These are phyloP conservation scores for Yarrowia divulgata DNA, from an alignment of 805 yeast species.

Conservation along the genomic window DNA sequence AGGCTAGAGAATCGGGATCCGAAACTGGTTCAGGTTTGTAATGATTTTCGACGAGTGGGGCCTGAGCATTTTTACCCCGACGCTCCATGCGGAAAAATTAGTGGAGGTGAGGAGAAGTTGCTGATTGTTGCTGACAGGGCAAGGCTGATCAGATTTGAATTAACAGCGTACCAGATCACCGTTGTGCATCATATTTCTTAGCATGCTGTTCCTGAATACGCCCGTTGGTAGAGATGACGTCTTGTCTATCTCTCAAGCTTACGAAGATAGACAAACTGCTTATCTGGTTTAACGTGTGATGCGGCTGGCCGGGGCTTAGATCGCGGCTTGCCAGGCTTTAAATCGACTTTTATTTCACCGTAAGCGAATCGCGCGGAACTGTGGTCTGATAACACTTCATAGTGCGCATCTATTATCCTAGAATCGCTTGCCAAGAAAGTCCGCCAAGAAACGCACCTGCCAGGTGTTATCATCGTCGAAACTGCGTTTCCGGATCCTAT, in stretches of 20 bases:
- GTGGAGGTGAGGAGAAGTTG: neutral
- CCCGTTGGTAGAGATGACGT: too few species aligned
- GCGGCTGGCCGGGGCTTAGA: too few species aligned
- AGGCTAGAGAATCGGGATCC: neutral
- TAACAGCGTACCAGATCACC: too few species aligned
- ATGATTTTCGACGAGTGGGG: neutral
- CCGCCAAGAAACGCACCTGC: neutral
- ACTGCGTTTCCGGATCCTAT: neutral
- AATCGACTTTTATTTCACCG: neutral
- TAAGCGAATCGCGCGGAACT: neutral
- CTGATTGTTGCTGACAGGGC: neutral
- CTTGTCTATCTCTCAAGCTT: too few species aligned
- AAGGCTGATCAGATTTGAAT: too few species aligned
- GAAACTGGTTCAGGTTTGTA: neutral
- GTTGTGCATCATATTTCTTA: too few species aligned
- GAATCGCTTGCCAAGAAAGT: neutral
- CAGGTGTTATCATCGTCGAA: slow-evolving; percentile 5
- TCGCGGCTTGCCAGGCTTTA: neutral
- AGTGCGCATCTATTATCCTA: neutral
- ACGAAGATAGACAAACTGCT: neutral
- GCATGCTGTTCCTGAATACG: neutral
- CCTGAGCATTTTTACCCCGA: neutral
- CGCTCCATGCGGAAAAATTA: too few species aligned
- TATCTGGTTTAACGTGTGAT: neutral
- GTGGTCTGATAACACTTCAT: neutral